A percentile compares a stretch with the other conserved stretches of the same genome.
phyloP scores from a whole-genome alignment of 768 basidiomycete species.

The Lyophyllum semitale region DNA sequence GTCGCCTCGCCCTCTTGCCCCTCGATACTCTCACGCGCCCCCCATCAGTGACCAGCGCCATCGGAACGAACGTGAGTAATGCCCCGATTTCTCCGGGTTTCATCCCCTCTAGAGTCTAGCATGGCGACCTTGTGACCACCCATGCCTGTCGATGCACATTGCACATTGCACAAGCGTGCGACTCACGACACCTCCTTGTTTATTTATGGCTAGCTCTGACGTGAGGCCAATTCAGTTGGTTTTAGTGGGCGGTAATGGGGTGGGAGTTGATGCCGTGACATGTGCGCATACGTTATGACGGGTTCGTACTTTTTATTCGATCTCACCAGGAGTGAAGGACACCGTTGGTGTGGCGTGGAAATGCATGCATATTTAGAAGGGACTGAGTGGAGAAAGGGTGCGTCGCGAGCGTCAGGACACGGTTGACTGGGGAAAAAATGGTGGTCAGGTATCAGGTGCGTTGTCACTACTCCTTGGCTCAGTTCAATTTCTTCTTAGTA shows the following conservation, averaged over 20 bases:
- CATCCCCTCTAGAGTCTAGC: background rate
- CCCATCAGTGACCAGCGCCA: too few relatives aligned
- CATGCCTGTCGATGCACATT: background rate
- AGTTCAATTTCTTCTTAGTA: constrained; percentile 14
- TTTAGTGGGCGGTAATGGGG: background rate
- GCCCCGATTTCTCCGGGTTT: background rate
- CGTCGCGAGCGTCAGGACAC: background rate
- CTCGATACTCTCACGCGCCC: background rate
- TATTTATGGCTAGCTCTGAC: background rate
- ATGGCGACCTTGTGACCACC: constrained; percentile 3
- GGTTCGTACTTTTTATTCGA: background rate
- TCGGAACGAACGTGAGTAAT: too few relatives aligned
- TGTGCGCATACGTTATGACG: background rate
- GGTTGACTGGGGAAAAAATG: background rate
- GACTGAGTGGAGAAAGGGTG: background rate
- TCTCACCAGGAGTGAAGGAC: background rate
- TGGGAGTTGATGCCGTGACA: background rate
- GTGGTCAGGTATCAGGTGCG: background rate
- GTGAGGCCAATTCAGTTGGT: background rate
- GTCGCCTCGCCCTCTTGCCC: background rate
- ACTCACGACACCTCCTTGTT: constrained; percentile 1
- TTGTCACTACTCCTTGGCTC: background rate
- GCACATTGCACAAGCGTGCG: background rate
- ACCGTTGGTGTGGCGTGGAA: background rate
- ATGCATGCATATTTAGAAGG: background rate